These are phyloP conservation scores for Salix arbutifolia DNA, from an alignment of 345 rosid genomes.

Conservation along the genomic window DNA sequence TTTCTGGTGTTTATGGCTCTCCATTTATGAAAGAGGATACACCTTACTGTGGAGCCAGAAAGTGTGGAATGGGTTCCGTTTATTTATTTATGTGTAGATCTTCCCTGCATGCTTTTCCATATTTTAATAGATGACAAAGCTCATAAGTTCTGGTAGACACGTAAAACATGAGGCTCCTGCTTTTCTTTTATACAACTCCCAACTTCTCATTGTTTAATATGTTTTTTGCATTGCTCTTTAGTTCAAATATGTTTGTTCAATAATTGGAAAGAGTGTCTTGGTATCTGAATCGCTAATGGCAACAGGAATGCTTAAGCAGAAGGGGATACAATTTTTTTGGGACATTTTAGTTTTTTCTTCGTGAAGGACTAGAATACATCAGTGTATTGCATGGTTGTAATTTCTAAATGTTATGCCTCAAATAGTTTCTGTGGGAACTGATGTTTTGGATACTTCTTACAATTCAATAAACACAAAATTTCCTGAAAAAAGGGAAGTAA, in stretches of 20 bases:
- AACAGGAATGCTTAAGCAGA: background rate
- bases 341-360: background rate
- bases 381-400: too few relatives aligned
- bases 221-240: background rate
- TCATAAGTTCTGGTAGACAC: background rate
- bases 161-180: background rate
- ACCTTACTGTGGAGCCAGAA: background rate
- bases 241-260: background rate
- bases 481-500: background rate
- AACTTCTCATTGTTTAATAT: background rate
- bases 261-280: background rate
- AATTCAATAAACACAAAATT: background rate
- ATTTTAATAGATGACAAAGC: background rate
- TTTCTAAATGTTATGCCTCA: too few relatives aligned
- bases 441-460: background rate
- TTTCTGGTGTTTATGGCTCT: background rate
- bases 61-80: background rate
- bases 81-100: background rate
- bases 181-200: background rate
- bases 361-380: background rate
- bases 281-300: background rate
- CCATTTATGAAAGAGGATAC: background rate
- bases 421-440: background rate
- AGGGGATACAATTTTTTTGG: background rate
- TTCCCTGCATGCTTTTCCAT: background rate